Evolutionary conservation across 768 basidiomycete species (phyloP), one percentile per base, ranked within the genome.

Genomic region (Baorangia bicolor): DNA sequence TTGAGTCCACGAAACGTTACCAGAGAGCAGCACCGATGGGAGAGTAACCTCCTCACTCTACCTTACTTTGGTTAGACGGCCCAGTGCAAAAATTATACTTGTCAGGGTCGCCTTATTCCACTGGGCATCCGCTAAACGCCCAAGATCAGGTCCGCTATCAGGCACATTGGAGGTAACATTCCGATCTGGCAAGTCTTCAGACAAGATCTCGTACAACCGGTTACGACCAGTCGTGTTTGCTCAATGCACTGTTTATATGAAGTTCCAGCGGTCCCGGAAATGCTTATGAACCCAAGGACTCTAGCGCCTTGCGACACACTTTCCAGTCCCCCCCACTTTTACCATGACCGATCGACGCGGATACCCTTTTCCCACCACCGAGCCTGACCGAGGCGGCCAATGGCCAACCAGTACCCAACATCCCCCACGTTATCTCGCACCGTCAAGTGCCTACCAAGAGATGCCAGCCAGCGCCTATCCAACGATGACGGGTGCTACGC

Each of bases 1-100:
- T 51, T 44, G 59, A 56, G 56, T 52, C 60, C 49, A 64, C 49
- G 41, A 60, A 49, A 58, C 42, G 56, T 62, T 39, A 30, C 57
- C 45, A 57, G 35, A 55, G 38, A 28, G 40, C 43, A 49, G 25
- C 39, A 53, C 35, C 35, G 56, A 64, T 67, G 60, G 54, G 69
- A 66, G 56, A 57, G 41, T 46, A 33, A 25, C 25, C 49, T 42
- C 47, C 30, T 42, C 55, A 60, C 59, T 55, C 56, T 67, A 50
- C 35, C 71, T 66, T 55, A 58, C 64, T 72, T 70, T 72, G 72
- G 70, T 69, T 68, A 72, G 63, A 59, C 49, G 41, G 27, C 34
- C 46, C 42, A 50, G 40, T 56, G 54, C 53, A 57, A 53, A 58
- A 65, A 43, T 58, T 57, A 56, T 52, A 46, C 55, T 45, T 21